Evolutionary conservation across 2,329 filamentous ascomycete species (phyloP).

Genomic region (Teratosphaeriaceae sp.): DNA sequence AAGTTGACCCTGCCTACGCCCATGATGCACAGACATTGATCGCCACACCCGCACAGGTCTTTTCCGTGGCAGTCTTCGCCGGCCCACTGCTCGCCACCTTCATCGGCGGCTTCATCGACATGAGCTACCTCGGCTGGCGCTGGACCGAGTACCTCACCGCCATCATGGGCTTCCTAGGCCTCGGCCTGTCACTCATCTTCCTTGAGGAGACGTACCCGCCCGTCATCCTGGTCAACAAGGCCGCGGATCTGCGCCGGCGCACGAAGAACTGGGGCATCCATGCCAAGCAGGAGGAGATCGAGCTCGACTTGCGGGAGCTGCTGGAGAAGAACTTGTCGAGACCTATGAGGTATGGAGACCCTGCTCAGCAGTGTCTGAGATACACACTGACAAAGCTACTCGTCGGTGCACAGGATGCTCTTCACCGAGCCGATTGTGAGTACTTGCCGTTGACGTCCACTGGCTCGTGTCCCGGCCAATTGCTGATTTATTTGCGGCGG

Average conservation of each 20-base stretch:
- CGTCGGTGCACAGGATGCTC: too few species aligned
- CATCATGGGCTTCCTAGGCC: conserved; percentile 33
- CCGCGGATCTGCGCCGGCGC: conserved; percentile 30
- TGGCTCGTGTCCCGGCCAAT: too few species aligned
- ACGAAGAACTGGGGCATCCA: conserved; percentile 39
- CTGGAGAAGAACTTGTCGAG: conserved; percentile 37
- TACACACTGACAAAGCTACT: too few species aligned
- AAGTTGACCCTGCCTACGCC: not conserved
- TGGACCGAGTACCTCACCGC: conserved; percentile 41
- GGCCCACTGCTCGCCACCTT: conserved; percentile 38
- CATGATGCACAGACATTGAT: not conserved
- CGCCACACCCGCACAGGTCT: conserved; percentile 12
- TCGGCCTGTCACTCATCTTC: conserved; percentile 26
- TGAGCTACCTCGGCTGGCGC: conserved; percentile 38
- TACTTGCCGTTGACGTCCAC: too few species aligned
- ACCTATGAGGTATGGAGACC: conserved; percentile 32
- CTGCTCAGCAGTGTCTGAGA: too few species aligned
- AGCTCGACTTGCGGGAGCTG: conserved; percentile 14
- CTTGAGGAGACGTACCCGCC: conserved; percentile 38
- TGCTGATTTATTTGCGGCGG: too few species aligned
- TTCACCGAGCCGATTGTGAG: conserved; percentile 39
- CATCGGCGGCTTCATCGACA: conserved; percentile 32
- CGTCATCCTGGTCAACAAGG: conserved; percentile 35
- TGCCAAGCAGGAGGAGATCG: conserved; percentile 26
- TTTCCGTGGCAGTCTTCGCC: conserved; percentile 31